Conservation (phyloP, 306 rosid species). For the apple (Malus domestica) region ASM211411v1 NC_041793.1:47929501-47930000, state of each 20-base stretch:
- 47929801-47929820: constrained; percentile 16
- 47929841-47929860: constrained; percentile 34
- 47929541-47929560: constrained; percentile 1
- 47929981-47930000: constrained; percentile 14
- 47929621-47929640: not conserved
- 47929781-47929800: not conserved
- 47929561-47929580: constrained; percentile 24
- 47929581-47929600: not conserved
- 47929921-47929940: not conserved
- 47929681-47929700: constrained; percentile 58
- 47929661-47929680: constrained; percentile 63
- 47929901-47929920: constrained; percentile 8
- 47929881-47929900: constrained; percentile 8
- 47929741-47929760: not conserved
- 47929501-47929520: constrained; percentile 58
- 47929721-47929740: constrained; percentile 15
- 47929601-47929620: not conserved
- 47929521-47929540: constrained; percentile 32
- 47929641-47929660: constrained; percentile 21
- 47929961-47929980: constrained; percentile 1
- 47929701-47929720: constrained; percentile 65
- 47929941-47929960: not conserved
- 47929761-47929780: not conserved
- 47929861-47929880: constrained; percentile 30
- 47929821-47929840: constrained; percentile 22